Percentiles rank a stretch among this genome's conserved stretches.
phyloP scores from a whole-genome alignment of 371 early-diverging fungal species.

The Chytridium lagenaria region DNA sequence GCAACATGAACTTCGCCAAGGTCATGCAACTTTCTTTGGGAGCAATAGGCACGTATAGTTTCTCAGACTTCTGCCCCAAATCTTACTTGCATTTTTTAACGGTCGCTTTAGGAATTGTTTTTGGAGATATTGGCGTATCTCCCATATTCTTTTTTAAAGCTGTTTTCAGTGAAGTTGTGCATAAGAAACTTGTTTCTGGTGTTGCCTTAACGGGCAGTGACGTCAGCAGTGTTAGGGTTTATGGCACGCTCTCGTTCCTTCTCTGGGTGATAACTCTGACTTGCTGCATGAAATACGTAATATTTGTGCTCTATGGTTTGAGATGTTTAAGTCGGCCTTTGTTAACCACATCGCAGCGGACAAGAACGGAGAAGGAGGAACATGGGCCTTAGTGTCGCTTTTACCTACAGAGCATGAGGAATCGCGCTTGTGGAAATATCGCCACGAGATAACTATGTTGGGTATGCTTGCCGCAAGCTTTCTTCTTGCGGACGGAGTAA shows the following conservation, averaged over 20 bases:
- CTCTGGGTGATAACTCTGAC: conserved; percentile 64
- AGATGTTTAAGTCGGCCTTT: too few relatives aligned
- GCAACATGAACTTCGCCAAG: conserved; percentile 41
- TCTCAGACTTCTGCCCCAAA: conserved; percentile 5
- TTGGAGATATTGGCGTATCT: conserved; percentile 65
- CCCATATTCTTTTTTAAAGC: conserved; percentile 61
- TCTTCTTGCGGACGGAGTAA: conserved; percentile 47
- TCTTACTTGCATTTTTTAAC: background rate
- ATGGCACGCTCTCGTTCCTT: conserved; percentile 57
- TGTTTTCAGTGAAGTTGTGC: conserved; percentile 40
- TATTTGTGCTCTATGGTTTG: conserved; percentile 55
- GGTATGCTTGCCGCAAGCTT: conserved; percentile 45
- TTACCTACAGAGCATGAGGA: conserved; percentile 47
- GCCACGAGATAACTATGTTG: conserved; percentile 27
- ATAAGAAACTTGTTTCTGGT: background rate
- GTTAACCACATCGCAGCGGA: conserved; percentile 43
- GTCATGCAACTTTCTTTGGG: conserved; percentile 41
- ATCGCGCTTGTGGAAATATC: conserved; percentile 32
- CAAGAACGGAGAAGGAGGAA: conserved; percentile 71
- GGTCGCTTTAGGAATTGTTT: conserved; percentile 46
- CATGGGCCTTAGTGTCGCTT: conserved; percentile 64
- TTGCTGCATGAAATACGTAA: conserved; percentile 58
- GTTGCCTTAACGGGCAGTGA: background rate
- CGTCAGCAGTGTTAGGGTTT: background rate
- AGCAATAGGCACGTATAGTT: conserved; percentile 35